phyloP scores from a whole-genome alignment of 805 yeast species.

The Debaryomyces hansenii region DNA sequence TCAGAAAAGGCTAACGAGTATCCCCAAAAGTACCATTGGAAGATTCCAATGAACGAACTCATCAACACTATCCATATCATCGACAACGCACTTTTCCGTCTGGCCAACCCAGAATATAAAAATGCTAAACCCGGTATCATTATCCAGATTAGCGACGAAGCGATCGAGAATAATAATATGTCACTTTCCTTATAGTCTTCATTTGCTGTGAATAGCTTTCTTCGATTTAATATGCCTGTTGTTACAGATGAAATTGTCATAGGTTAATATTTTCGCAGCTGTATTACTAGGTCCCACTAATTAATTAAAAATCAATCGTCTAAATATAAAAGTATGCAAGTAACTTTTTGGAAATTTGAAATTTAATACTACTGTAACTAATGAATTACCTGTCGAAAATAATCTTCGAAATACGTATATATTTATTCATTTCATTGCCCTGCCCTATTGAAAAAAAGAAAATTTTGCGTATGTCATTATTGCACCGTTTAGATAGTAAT shows the following conservation, averaged over 20 bases:
- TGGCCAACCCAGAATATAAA: constrained; percentile 85
- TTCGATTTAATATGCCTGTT: constrained; percentile 23
- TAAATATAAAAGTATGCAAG: not conserved
- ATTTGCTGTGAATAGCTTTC: constrained; percentile 37
- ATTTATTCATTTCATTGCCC: not conserved
- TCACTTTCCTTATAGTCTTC: constrained; percentile 26
- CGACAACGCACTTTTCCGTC: constrained; percentile 86
- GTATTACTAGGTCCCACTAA: not conserved
- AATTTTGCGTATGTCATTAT: not conserved
- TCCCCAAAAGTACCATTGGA: constrained; percentile 99
- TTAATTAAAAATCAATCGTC: not conserved
- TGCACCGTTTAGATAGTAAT: not conserved
- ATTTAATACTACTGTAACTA: not conserved
- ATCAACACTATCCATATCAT: constrained; percentile 79
- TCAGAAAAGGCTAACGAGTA: constrained; percentile 83
- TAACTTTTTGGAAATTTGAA: not conserved
- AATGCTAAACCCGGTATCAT: constrained; percentile 97
- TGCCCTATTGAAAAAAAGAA: not conserved
- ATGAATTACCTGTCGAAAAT: too few species aligned
- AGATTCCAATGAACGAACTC: constrained; percentile 69
- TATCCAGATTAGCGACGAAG: constrained; percentile 73
- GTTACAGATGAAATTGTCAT: constrained; percentile 1
- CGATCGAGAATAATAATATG: constrained; percentile 50
- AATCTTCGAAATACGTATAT: not conserved
- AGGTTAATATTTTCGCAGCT: not conserved